phyloP scores from a whole-genome alignment of 208 protist species.

The Acanthamoeba royreba region DNA sequence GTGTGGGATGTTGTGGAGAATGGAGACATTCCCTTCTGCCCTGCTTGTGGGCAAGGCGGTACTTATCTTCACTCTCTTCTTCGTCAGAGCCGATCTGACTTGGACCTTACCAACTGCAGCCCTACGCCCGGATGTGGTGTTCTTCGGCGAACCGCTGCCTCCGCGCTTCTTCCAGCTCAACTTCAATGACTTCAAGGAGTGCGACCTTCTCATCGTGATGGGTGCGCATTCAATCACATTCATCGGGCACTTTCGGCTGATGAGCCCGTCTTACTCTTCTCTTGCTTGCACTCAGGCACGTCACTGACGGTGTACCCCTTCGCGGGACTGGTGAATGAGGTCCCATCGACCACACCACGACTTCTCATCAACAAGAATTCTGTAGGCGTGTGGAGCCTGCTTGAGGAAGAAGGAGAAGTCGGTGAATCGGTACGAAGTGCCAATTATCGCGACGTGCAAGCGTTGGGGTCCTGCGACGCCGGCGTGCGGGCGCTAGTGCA shows the following conservation, averaged over 20 bases:
- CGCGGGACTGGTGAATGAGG: not conserved
- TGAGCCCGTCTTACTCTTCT: not conserved
- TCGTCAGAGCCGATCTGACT: not conserved
- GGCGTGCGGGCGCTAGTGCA: not conserved
- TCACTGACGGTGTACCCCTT: not conserved
- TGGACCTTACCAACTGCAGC: conserved; percentile 74
- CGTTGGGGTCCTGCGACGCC: not conserved
- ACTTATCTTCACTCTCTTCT: not conserved
- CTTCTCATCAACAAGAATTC: not conserved
- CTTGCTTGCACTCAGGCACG: not conserved
- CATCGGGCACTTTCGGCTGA: not conserved
- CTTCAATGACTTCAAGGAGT: not conserved
- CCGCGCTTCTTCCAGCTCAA: not conserved
- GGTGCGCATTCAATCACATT: not conserved
- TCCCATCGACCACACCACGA: not conserved
- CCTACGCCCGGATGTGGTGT: conserved; percentile 95
- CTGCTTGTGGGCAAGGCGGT: not conserved
- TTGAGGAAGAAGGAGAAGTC: not conserved
- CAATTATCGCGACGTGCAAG: not conserved
- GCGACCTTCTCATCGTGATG: conserved; percentile 10
- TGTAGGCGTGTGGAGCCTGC: not conserved
- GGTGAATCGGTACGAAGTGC: not conserved
- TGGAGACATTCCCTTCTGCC: conserved; percentile 45
- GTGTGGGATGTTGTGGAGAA: conserved; percentile 20
- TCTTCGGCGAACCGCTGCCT: conserved; percentile 94